Percentiles rank a stretch among this genome's conserved stretches.
Conservation (phyloP, 176 grass and related monocot genomes). For the Rhipidocladum racemiflorum region DNA sequence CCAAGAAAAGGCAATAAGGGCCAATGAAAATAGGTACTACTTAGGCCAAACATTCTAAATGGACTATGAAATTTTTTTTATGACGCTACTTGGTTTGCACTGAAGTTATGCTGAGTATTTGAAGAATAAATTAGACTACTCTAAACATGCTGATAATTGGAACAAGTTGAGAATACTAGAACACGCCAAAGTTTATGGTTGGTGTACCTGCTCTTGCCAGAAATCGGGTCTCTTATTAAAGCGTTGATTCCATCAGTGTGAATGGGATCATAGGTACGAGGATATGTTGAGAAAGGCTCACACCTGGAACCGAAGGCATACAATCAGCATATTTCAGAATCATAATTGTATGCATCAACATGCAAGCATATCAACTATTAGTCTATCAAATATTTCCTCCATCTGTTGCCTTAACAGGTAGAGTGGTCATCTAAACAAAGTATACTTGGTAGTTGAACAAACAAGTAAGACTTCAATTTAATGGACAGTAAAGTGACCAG, state of each 20-base stretch:
- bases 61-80: neutral
- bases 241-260: conserved; percentile 76
- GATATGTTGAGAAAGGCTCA: conserved; percentile 94
- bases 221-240: conserved; percentile 52
- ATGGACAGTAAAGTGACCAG: neutral
- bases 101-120: neutral
- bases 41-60: neutral
- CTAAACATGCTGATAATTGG: neutral
- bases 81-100: neutral
- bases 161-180: neutral
- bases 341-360: neutral
- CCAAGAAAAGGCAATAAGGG: neutral
- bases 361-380: neutral
- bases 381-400: neutral
- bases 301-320: conserved; percentile 61
- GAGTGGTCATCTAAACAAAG: neutral
- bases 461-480: neutral
- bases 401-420: neutral
- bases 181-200: conserved; percentile 6
- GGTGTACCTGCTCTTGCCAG: conserved; percentile 63
- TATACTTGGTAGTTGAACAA: neutral
- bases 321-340: neutral
- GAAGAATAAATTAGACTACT: neutral
- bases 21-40: neutral
- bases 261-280: conserved; percentile 92